These are phyloP conservation scores for Xerocomus alliaceus DNA, from an alignment of 1,284 basidiomycete species.

Conservation along the genomic window DNA sequence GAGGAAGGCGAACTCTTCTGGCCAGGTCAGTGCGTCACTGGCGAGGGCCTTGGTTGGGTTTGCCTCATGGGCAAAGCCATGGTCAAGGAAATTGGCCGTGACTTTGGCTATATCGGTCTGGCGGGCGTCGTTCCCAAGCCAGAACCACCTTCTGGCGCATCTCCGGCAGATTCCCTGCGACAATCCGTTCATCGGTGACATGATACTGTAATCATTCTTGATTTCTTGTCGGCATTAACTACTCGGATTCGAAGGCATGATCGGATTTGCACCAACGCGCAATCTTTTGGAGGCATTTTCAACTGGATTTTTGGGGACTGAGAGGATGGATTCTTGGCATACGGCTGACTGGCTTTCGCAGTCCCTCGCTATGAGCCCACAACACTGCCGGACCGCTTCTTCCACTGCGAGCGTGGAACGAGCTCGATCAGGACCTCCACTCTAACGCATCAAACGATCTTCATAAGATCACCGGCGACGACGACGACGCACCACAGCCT, in stretches of 20 bases:
- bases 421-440: conserved; percentile 24
- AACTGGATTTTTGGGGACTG: conserved; percentile 29
- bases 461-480: conserved; percentile 29
- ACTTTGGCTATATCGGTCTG: conserved; percentile 71
- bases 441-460: conserved; percentile 32
- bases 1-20: conserved; percentile 81
- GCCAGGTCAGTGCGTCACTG: conserved; percentile 72
- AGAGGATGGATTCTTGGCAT: conserved; percentile 25
- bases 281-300: conserved; percentile 40
- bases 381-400: conserved; percentile 14
- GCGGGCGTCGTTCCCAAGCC: conserved; percentile 74
- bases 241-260: conserved; percentile 35
- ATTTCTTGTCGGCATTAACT: conserved; percentile 44
- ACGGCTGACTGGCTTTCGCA: conserved; percentile 19
- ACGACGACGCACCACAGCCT: conserved; percentile 27
- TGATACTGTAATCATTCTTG: conserved; percentile 20
- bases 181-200: conserved; percentile 42
- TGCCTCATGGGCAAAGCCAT: conserved; percentile 81
- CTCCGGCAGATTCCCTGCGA: conserved; percentile 40
- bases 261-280: conserved; percentile 35
- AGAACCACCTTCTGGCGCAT: conserved; percentile 38
- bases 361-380: conserved; percentile 12
- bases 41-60: conserved; percentile 79
- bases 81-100: conserved; percentile 77
- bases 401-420: conserved; percentile 35